These are phyloP conservation scores for Picochlorum sp. DNA, from an alignment of 139 green algal species.

Conservation along the genomic window DNA sequence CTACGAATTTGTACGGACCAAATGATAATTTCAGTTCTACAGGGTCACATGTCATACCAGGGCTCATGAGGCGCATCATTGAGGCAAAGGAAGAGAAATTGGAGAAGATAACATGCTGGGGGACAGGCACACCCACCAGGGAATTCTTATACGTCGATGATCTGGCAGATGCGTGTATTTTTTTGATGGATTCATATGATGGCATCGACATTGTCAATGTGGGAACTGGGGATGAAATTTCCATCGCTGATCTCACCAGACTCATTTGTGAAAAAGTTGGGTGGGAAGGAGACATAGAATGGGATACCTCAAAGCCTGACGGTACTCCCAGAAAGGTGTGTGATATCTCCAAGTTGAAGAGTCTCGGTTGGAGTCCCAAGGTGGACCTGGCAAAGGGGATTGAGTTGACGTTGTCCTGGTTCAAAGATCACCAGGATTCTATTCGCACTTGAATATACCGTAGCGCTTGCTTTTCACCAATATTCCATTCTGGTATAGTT, in stretches of 20 bases:
- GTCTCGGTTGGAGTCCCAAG: slow-evolving; percentile 6
- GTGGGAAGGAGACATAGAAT: slow-evolving; percentile 4
- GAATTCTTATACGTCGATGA: slow-evolving; percentile 21
- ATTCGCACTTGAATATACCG: no score
- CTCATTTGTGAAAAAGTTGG: neutral
- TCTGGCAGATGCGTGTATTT: slow-evolving; percentile 11
- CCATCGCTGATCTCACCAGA: slow-evolving; percentile 11
- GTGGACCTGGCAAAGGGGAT: slow-evolving; percentile 16
- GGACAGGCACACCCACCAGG: slow-evolving; percentile 29
- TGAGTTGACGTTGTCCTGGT: neutral
- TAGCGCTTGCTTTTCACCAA: no score
- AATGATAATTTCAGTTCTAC: slow-evolving; percentile 64
- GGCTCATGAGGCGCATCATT: slow-evolving; percentile 54
- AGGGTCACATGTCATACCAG: slow-evolving; percentile 58
- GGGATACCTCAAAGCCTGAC: slow-evolving; percentile 16
- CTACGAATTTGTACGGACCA: slow-evolving; percentile 67
- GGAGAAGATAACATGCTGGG: slow-evolving; percentile 42
- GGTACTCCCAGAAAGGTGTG: slow-evolving; percentile 17
- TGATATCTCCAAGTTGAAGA: slow-evolving; percentile 7
- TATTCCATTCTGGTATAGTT: no score
- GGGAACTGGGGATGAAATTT: slow-evolving; percentile 11
- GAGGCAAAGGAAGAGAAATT: slow-evolving; percentile 43
- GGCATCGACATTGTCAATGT: slow-evolving; percentile 14
- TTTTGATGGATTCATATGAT: slow-evolving; percentile 11
- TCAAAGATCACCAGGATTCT: no score